Evolutionary conservation across 2,329 filamentous ascomycete genomes (phyloP).

Genomic region (Macrophomina pseudophaseolina): DNA sequence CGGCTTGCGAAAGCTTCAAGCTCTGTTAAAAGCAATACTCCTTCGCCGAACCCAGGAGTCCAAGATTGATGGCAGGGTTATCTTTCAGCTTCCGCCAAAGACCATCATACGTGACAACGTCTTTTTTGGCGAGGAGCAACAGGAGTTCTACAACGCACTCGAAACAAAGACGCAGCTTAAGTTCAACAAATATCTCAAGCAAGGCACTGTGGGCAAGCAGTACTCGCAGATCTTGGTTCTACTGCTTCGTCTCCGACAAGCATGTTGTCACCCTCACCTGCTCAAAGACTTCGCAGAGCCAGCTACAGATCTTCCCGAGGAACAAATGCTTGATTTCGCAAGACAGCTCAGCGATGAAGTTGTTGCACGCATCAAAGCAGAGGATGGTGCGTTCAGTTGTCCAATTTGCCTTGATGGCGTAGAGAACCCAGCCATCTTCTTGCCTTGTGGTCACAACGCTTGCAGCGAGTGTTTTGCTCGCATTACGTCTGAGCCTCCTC

Average conservation of each 20-base stretch:
- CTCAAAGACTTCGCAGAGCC: slow-evolving; percentile 63
- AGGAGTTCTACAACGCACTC: slow-evolving; percentile 67
- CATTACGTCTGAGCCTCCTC: slow-evolving; percentile 57
- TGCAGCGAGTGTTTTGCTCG: slow-evolving; percentile 75
- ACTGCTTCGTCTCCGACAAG: slow-evolving; percentile 78
- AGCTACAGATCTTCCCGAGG: slow-evolving; percentile 38
- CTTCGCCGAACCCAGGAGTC: slow-evolving; percentile 83
- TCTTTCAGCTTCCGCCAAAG: slow-evolving; percentile 71
- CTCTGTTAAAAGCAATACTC: slow-evolving; percentile 78
- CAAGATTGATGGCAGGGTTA: slow-evolving; percentile 77
- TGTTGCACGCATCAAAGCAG: slow-evolving; percentile 67
- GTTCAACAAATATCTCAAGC: slow-evolving; percentile 78
- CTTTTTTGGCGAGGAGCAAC: slow-evolving; percentile 70
- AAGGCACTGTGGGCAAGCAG: slow-evolving; percentile 69
- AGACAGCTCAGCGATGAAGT: slow-evolving; percentile 64
- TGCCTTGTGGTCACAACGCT: slow-evolving; percentile 81
- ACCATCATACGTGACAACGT: slow-evolving; percentile 66
- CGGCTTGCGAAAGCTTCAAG: slow-evolving; percentile 74
- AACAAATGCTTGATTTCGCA: slow-evolving; percentile 67
- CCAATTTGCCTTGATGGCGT: slow-evolving; percentile 81
- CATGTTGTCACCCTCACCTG: slow-evolving; percentile 77
- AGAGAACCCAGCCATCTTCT: slow-evolving; percentile 75
- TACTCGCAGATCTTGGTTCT: slow-evolving; percentile 84
- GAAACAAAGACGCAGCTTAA: slow-evolving; percentile 69
- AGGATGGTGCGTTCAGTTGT: slow-evolving; percentile 69